phyloP scores from a whole-genome alignment of 2,329 filamentous ascomycete species.

The Cytospora schulzeri region DNA sequence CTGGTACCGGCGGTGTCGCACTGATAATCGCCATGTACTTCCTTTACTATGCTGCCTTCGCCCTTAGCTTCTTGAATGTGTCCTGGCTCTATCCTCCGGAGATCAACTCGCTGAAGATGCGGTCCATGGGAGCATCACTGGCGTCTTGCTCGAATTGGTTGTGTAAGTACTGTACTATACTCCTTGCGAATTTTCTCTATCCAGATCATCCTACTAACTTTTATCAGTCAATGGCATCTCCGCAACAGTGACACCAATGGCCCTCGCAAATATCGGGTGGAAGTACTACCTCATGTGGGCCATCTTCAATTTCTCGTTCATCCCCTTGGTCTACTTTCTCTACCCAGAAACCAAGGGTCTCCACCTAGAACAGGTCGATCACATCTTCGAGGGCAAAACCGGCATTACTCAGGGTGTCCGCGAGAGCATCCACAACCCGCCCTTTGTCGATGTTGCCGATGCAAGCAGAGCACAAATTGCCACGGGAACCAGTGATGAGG shows the following conservation, averaged over 20 bases:
- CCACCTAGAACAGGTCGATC: constrained; percentile 33
- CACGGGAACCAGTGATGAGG: neutral
- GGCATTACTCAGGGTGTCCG: constrained; percentile 5
- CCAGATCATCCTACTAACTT: neutral
- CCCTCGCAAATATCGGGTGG: constrained; percentile 30
- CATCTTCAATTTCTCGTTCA: constrained; percentile 32
- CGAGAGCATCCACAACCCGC: constrained; percentile 4
- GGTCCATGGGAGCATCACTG: constrained; percentile 30
- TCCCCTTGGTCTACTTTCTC: constrained; percentile 32
- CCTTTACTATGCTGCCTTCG: constrained; percentile 26
- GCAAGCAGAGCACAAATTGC: neutral
- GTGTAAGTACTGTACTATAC: constrained; percentile 23
- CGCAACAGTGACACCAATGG: constrained; percentile 28
- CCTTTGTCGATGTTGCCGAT: neutral
- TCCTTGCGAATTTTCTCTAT: neutral
- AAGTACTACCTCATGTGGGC: constrained; percentile 33
- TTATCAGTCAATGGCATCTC: constrained; percentile 23
- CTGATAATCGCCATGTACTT: constrained; percentile 27
- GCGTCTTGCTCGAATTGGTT: constrained; percentile 32
- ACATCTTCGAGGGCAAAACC: constrained; percentile 6
- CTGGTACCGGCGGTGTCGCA: constrained; percentile 20
- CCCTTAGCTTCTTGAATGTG: constrained; percentile 20
- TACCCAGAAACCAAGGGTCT: constrained; percentile 35
- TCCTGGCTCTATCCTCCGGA: constrained; percentile 25
- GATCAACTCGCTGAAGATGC: constrained; percentile 25